These are phyloP conservation scores for Luffa acutangula DNA, from an alignment of 306 rosid species.

Conservation along the genomic window DNA sequence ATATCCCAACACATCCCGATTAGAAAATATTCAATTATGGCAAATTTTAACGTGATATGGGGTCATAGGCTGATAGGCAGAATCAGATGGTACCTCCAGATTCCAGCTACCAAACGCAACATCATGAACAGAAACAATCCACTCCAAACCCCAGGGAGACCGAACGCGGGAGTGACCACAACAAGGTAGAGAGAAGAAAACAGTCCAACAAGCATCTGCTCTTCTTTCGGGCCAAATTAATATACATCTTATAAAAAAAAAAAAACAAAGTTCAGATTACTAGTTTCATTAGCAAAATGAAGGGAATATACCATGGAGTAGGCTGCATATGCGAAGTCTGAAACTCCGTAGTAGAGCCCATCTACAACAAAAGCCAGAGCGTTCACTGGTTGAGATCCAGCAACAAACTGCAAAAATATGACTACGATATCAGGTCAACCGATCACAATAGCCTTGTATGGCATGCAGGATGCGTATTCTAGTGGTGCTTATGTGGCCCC, in stretches of 20 bases:
- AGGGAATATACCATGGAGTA: conserved; percentile 71
- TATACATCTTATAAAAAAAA: conserved; percentile 1
- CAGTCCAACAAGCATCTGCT: conserved; percentile 51
- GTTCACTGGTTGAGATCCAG: conserved; percentile 91
- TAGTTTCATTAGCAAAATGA: conserved; percentile 8
- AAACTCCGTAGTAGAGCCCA: conserved; percentile 88
- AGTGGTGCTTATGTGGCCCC: background rate
- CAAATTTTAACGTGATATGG: background rate
- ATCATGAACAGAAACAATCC: conserved; percentile 91
- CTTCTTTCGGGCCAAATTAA: conserved; percentile 11
- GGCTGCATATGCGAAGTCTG: conserved; percentile 84
- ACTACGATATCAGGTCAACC: conserved; percentile 11
- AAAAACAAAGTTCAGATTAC: background rate
- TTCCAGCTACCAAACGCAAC: conserved; percentile 68
- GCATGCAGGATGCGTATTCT: background rate
- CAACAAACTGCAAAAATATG: conserved; percentile 62
- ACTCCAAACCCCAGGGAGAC: conserved; percentile 85
- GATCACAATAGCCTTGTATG: background rate
- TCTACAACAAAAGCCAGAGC: conserved; percentile 92
- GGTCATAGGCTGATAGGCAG: background rate
- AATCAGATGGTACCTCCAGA: conserved; percentile 51
- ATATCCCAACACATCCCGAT: background rate
- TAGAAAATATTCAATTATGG: background rate
- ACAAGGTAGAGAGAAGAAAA: conserved; percentile 56
- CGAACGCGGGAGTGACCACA: conserved; percentile 54